These are phyloP conservation scores for Fomitopsis palustris DNA, from an alignment of 1,284 basidiomycete genomes.

Conservation along the genomic window DNA sequence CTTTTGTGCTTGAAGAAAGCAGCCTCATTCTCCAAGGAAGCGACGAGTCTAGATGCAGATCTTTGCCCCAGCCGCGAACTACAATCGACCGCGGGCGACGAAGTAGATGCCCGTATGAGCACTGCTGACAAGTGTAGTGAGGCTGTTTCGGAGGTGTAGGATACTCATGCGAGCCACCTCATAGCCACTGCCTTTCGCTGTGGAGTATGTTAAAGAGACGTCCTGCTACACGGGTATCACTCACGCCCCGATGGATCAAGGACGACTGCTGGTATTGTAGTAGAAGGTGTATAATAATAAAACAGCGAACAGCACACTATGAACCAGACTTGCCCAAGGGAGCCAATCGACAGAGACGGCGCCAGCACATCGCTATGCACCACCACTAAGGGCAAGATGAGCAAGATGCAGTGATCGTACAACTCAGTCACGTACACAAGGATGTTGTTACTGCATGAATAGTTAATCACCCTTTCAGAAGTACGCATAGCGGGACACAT, in stretches of 20 bases:
- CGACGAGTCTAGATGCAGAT: too few species aligned
- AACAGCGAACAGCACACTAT: background rate
- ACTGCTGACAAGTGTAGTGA: too few species aligned
- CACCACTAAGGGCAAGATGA: slow-evolving; percentile 36
- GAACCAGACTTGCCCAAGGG: background rate
- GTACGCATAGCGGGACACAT: slow-evolving; percentile 31
- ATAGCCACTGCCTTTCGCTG: too few species aligned
- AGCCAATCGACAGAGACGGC: slow-evolving; percentile 6
- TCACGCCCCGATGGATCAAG: background rate
- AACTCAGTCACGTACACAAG: slow-evolving; percentile 70
- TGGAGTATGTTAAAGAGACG: too few species aligned
- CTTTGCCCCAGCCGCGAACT: too few species aligned
- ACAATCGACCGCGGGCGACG: too few species aligned
- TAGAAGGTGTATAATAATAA: background rate
- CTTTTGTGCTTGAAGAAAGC: background rate
- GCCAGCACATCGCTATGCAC: slow-evolving; percentile 45
- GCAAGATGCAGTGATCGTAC: background rate
- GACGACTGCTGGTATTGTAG: background rate
- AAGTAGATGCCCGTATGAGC: too few species aligned
- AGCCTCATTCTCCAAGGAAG: background rate
- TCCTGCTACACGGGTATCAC: background rate
- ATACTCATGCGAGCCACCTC: too few species aligned
- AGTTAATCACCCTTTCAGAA: slow-evolving; percentile 19
- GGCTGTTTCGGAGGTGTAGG: too few species aligned
- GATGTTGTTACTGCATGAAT: slow-evolving; percentile 77